Evolutionary conservation across 176 grass and related monocot species (phyloP), one percentile per base, ranked within the genome.

Genomic region (Ampelocalamus luodianensis): DNA sequence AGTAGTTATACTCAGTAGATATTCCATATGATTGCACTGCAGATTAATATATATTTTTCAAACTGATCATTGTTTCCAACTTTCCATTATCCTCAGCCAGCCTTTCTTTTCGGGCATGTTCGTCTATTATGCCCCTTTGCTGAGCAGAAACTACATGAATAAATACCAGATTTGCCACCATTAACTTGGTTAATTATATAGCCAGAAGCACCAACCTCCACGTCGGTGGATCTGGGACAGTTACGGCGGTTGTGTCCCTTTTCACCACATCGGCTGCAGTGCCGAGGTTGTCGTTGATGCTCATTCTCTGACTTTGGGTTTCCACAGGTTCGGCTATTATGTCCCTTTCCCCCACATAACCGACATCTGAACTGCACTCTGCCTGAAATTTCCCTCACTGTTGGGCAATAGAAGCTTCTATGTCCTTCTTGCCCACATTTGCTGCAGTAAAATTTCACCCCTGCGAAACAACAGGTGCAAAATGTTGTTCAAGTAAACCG

Each of bases 371-470:
- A 92, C 59, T 77, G 90, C 66, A 84, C 44, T 23, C 22, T 43
- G 77, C 69, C 59, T 48, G 46, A 48, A 48, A 13, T 48, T 83
- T 90, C 42, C 63, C 79, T 89, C 8, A 83, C 55, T 13, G 78
- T 88, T 68, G 87, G 87, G 58, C 93, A 98, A 65, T 95, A 95
- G 61, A 91, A 87, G 64, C 90, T 90, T 79, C 91, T 88, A 53
- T 98, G 96, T 73, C 91, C 96, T 90, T 95, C 89, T 81, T 93
- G 64, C 45, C 91, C 83, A 36, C 93, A 95, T 83, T 88, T 88
- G 74, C 96, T 92, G 69, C 91, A 98, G 62, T 83, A 87, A 84
- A 92, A 98, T 83, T 92, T 98, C 32, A 95, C 89, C 79, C 96
- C 96, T 98, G 85, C 6, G 50, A 79, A 88, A 53, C 8, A 87